Evolutionary conservation across 164 flowering plant genomes (phyloP).

Genomic region (Amborella trichopoda): DNA sequence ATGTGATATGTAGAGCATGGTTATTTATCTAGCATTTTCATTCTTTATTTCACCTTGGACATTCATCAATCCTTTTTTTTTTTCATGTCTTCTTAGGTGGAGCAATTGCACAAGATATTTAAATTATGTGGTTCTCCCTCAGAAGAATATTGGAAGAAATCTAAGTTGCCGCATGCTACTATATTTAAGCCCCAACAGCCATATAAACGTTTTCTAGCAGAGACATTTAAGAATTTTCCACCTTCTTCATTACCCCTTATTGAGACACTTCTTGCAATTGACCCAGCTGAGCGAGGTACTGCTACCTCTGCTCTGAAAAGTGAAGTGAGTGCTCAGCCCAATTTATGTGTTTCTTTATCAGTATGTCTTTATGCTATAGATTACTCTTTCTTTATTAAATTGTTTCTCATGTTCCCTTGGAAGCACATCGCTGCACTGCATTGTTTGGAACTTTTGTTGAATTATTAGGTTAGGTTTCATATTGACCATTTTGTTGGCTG

Average conservation of each 20-base stretch:
- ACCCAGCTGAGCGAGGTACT: constrained; percentile 67
- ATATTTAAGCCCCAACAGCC: constrained; percentile 86
- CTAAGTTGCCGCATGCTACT: constrained; percentile 73
- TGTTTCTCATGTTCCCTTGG: too few species aligned
- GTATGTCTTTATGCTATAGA: too few species aligned
- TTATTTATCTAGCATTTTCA: too few species aligned
- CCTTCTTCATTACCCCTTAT: constrained; percentile 52
- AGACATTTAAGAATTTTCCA: constrained; percentile 75
- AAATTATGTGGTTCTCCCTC: constrained; percentile 96
- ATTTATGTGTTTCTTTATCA: too few species aligned
- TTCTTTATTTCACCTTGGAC: too few species aligned
- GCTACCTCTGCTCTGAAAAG: constrained; percentile 68
- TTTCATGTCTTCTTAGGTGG: constrained; percentile 38
- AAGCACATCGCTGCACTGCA: too few species aligned
- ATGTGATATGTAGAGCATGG: too few species aligned
- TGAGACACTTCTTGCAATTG: constrained; percentile 73
- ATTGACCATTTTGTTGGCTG: too few species aligned
- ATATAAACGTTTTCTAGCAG: constrained; percentile 59
- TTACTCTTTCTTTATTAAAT: too few species aligned
- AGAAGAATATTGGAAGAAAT: constrained; percentile 83
- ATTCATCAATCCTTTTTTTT: too few species aligned
- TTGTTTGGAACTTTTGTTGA: too few species aligned
- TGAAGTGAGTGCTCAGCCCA: constrained; percentile 59
- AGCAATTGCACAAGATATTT: constrained; percentile 92
- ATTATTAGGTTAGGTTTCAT: too few species aligned